Base-by-base conservation (phyloP, 345 rosid genomes). In the Ceriops tagal region DNA sequence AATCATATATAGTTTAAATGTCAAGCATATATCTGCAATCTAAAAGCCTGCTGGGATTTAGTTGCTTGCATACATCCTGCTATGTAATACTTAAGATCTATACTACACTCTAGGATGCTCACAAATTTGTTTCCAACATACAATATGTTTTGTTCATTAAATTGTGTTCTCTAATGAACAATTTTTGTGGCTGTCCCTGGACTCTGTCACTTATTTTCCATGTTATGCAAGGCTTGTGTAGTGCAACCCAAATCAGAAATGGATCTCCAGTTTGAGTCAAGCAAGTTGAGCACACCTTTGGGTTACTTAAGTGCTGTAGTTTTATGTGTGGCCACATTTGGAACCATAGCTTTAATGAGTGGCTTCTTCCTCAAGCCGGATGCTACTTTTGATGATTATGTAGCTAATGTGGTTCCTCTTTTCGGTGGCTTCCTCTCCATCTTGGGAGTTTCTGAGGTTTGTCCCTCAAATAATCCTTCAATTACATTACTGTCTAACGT, bases 221-320 rank as follows among this genome's bases (percentile, higher is more conserved):
- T 69, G 62, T 47, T 73, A 39, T 70, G 66, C 19, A 64, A 93
- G 98, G 97, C 89, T 64, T 91, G 98, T 73, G 88, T 86, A 71
- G 98, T 93, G 83, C 97, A 91, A 80, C 97, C 97, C 1, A 93
- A 91, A 75, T 59, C 90, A 5, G 97, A 93, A 27, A 91, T 91
- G 27, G 97, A 93, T 63, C 91, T 93, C n/a, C 85, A 93, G 57
- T 93, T 88, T 57, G 97, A 93, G 66, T 81, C 82, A n/a, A 85
- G 91, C 61, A 84, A 83, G 75, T 78, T 93, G 68, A 91, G 96
- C 82, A 93, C 96, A 65, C 90, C 96, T 31, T 91, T 80, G 90
- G 98, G 98, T 27, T 93, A 93, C 60, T 7, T 91, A n/a, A 83
- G 85, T 31, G 83, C 97, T 35, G 64, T 88, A 35, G 37, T 35